Percentiles rank a stretch among this genome's conserved stretches.
These are phyloP conservation scores for Aspergillus pseudotamarii DNA, from an alignment of 2,329 filamentous ascomycete genomes.

Conservation along the genomic window DNA sequence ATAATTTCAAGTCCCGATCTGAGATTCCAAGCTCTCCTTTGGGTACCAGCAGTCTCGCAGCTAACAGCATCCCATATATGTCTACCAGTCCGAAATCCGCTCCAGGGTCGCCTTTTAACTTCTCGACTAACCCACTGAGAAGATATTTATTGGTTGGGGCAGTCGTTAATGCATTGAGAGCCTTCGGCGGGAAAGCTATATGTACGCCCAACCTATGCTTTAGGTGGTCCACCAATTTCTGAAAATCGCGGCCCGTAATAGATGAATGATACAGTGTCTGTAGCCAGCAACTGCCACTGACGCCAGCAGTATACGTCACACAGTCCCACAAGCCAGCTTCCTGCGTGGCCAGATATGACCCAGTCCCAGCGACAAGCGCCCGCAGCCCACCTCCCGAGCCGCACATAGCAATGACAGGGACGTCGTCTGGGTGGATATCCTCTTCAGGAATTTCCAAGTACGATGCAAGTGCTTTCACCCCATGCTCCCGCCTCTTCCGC, in stretches of 20 bases:
- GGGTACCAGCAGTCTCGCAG: constrained; percentile 81
- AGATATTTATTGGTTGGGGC: constrained; percentile 93
- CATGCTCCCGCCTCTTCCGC: constrained; percentile 67
- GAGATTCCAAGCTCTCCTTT: constrained; percentile 79
- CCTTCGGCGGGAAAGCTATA: constrained; percentile 87
- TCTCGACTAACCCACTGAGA: constrained; percentile 85
- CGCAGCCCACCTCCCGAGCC: constrained; percentile 90
- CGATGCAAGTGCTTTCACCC: constrained; percentile 72
- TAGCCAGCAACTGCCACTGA: constrained; percentile 95
- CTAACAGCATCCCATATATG: constrained; percentile 84
- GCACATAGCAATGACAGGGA: constrained; percentile 90
- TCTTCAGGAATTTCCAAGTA: constrained; percentile 79
- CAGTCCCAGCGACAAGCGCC: constrained; percentile 86
- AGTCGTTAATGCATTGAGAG: constrained; percentile 77
- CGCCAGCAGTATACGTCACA: constrained; percentile 90
- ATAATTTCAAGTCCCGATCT: constrained; percentile 83
- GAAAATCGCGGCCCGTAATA: constrained; percentile 68
- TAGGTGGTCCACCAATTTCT: constrained; percentile 76
- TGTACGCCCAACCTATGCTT: constrained; percentile 84
- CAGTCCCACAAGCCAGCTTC: constrained; percentile 92
- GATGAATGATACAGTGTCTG: constrained; percentile 86
- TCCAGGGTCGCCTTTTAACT: constrained; percentile 77
- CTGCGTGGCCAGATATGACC: constrained; percentile 80
- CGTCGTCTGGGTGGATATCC: constrained; percentile 88
- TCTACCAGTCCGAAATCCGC: constrained; percentile 91